Evolutionary conservation across 1,139 yeast genomes (phyloP).

Genomic region (Nematodospora anomalae): DNA sequence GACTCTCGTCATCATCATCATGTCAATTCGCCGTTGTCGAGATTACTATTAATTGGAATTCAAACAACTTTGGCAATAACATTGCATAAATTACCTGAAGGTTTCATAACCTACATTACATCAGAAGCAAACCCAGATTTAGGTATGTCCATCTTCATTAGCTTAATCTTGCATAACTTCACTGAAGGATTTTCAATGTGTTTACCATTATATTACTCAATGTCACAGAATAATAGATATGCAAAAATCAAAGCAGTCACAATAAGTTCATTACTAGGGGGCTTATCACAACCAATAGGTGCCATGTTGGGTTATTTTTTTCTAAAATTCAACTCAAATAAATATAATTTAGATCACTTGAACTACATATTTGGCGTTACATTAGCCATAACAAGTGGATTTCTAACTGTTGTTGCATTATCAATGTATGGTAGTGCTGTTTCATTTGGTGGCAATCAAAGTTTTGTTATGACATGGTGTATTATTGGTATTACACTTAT

Average conservation of each 20-base stretch:
- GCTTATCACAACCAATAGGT: conserved; percentile 85
- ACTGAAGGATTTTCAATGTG: conserved; percentile 98
- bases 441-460: conserved; percentile 63
- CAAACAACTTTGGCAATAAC: conserved; percentile 89
- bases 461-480: conserved; percentile 53
- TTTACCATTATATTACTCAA: conserved; percentile 78
- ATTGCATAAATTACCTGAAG: conserved; percentile 92
- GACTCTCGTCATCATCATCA: conserved; percentile 88
- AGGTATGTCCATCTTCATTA: conserved; percentile 79
- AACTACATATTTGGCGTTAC: conserved; percentile 59
- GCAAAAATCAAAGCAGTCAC: conserved; percentile 63
- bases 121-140: conserved; percentile 69
- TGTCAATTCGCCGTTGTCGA: conserved; percentile 72
- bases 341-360: conserved; percentile 33
- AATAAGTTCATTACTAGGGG: conserved; percentile 72
- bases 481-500: conserved; percentile 46
- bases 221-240: conserved; percentile 22
- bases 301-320: conserved; percentile 70
- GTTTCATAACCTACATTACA: conserved; percentile 82
- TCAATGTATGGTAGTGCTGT: conserved; percentile 85
- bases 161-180: conserved; percentile 84
- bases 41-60: conserved; percentile 78
- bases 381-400: conserved; percentile 79
- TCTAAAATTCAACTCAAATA: conserved; percentile 40
- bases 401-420: conserved; percentile 72